A percentile compares a stretch with the other conserved stretches of the same genome.
Conservation (phyloP, 257 asterid species). For the Nicotiana otophora region DNA sequence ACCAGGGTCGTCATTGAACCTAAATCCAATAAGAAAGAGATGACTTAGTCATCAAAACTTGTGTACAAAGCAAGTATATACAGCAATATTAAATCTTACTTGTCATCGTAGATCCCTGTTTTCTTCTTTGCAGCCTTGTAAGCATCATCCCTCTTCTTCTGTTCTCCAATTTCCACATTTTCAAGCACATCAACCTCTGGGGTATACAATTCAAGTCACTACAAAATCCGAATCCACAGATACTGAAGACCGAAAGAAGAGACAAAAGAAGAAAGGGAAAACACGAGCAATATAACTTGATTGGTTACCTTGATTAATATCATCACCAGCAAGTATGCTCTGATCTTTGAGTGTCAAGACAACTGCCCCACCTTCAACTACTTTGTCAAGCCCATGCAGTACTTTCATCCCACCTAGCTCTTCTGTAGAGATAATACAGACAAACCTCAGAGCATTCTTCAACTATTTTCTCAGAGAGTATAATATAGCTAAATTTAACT, state of each 20-base stretch:
- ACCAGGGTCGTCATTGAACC: constrained; percentile 68
- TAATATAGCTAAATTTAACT: neutral
- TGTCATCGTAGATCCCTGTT: constrained; percentile 71
- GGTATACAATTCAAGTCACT: constrained; percentile 79
- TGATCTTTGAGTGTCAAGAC: constrained; percentile 96
- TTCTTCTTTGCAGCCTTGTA: constrained; percentile 84
- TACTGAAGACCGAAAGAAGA: constrained; percentile 32
- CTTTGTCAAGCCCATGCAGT: constrained; percentile 91
- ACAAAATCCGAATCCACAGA: constrained; percentile 87
- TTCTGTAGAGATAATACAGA: constrained; percentile 29
- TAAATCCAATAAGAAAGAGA: constrained; percentile 22
- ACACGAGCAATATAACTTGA: neutral
- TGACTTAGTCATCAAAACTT: constrained; percentile 7
- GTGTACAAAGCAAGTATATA: neutral
- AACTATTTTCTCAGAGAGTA: neutral
- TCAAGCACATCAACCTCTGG: constrained; percentile 98
- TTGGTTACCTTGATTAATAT: constrained; percentile 69
- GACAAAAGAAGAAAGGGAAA: constrained; percentile 19
- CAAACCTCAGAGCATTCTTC: constrained; percentile 8
- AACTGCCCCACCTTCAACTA: constrained; percentile 91
- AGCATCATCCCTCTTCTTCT: constrained; percentile 82
- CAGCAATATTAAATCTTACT: constrained; percentile 40
- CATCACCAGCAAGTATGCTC: constrained; percentile 82
- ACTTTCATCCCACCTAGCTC: constrained; percentile 77
- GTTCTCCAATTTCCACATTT: constrained; percentile 98